phyloP scores from a whole-genome alignment of 768 basidiomycete genomes.

The Suillus variegatus region DNA sequence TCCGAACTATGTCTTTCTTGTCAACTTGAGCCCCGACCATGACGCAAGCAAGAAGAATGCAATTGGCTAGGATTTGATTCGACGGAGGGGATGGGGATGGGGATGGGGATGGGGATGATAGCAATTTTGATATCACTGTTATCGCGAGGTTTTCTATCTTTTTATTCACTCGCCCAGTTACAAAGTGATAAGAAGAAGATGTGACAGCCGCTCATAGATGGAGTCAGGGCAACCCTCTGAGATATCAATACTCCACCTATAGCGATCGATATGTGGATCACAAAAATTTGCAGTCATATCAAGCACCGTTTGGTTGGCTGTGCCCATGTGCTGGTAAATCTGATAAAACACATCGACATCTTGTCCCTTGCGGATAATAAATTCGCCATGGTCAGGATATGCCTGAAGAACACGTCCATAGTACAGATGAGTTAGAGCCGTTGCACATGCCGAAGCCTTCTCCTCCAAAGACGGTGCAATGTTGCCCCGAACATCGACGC shows the following conservation, averaged over 20 bases:
- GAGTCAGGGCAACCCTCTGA: neutral
- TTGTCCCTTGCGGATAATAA: neutral
- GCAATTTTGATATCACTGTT: neutral
- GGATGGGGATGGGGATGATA: neutral
- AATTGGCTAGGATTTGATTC: neutral
- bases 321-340: too few species aligned
- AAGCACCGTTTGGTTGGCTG: neutral
- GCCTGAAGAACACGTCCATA: neutral
- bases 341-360: neutral
- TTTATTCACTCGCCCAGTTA: neutral
- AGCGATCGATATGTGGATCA: neutral
- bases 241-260: too few species aligned
- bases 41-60: neutral
- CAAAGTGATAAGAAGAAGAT: neutral
- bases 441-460: neutral
- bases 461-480: neutral
- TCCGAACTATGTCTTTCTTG: neutral
- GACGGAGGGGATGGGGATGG: neutral
- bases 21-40: neutral
- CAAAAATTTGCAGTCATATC: neutral
- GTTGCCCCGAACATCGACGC: neutral
- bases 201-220: neutral
- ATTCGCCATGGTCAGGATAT: neutral
- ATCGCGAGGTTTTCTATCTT: neutral
- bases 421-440: neutral